Conservation (phyloP, 768 basidiomycete species). For the Lanmaoa rubissima region DNA sequence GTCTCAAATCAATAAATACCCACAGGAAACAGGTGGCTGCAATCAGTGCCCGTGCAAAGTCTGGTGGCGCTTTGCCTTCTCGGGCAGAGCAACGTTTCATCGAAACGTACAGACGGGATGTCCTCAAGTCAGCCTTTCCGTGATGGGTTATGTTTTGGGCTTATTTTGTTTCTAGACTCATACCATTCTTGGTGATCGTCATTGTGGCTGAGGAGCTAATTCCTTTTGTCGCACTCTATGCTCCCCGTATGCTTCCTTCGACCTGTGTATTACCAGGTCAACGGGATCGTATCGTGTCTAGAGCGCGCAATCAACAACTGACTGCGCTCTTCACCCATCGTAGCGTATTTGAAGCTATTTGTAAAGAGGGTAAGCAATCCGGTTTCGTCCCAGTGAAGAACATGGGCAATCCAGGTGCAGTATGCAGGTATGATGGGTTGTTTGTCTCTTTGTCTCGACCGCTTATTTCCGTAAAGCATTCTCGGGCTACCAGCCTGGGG, state of each 20-base stretch:
- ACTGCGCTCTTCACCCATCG: slow-evolving; percentile 39
- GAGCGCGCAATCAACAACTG: slow-evolving; percentile 48
- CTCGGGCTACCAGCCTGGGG: slow-evolving; percentile 41
- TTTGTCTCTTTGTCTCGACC: background rate
- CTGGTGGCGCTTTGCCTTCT: slow-evolving; percentile 61
- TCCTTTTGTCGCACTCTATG: slow-evolving; percentile 81
- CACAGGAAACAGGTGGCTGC: slow-evolving; percentile 53
- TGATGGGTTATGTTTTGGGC: background rate
- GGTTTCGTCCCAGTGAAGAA: slow-evolving; percentile 23
- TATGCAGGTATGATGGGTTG: slow-evolving; percentile 54
- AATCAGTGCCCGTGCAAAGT: slow-evolving; percentile 54
- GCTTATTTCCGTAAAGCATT: slow-evolving; percentile 35
- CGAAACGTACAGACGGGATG: slow-evolving; percentile 60
- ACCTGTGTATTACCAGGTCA: slow-evolving; percentile 86
- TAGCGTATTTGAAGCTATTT: slow-evolving; percentile 34
- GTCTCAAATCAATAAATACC: slow-evolving; percentile 67
- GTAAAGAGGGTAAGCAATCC: slow-evolving; percentile 33
- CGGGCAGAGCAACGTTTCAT: slow-evolving; percentile 72
- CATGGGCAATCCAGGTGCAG: slow-evolving; percentile 31
- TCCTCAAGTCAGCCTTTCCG: slow-evolving; percentile 55
- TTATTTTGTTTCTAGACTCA: slow-evolving; percentile 41
- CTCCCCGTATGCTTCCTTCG: slow-evolving; percentile 81
- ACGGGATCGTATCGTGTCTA: slow-evolving; percentile 57
- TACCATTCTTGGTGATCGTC: slow-evolving; percentile 77
- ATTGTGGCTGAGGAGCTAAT: slow-evolving; percentile 77